Evolutionary conservation across 2,329 filamentous ascomycete genomes (phyloP), one percentile per base, ranked within the genome.

Genomic region (Lomentospora prolificans): DNA sequence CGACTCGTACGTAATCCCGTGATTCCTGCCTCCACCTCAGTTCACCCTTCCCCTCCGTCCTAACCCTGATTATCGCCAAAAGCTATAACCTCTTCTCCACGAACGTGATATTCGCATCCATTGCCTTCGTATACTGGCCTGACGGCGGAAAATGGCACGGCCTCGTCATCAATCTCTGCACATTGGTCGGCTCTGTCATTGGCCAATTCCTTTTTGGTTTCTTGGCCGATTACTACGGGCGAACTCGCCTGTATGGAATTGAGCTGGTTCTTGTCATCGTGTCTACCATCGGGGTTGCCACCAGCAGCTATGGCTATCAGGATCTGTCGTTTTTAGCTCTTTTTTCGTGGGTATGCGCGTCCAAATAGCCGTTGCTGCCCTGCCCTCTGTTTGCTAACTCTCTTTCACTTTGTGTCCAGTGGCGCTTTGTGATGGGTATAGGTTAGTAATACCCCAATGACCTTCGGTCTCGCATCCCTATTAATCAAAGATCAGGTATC

Each of bases 211-310:
- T 75, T 22, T 81, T 80, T 59, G 78, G 78, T 44, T 77, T 75
- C 57, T 70, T 81, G 4, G 78, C 77, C 36, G 78, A 81, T 60
- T 73, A 72, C 56, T 77, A 75, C 63, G 78, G 77, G n/a, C 72
- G 78, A 19, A 80, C 78, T 10, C 71, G 75, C 3, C 69, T 80
- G 2, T 81, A 81, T 57, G 78, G 78, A n/a, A 75, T 81, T 54
- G 77, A 80, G 63, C 67, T 81, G 12, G 69, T 79, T 14, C 74
- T 81, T 9, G 77, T 81, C 50, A 78, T 81, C 53, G 72, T 80
- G 7, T 79, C 76, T 14, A 81, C 77, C n/a, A 76, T 80, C 58
- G 78, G 78, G 7, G 74, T 79, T 3, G 76, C 75, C n/a, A 78
- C 76, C 0, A 75, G 72, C 55, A 78, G 73, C 57, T 71, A 71